Conservation (phyloP, 169 alveolate genomes). For the Cystoisospora suis region DNA sequence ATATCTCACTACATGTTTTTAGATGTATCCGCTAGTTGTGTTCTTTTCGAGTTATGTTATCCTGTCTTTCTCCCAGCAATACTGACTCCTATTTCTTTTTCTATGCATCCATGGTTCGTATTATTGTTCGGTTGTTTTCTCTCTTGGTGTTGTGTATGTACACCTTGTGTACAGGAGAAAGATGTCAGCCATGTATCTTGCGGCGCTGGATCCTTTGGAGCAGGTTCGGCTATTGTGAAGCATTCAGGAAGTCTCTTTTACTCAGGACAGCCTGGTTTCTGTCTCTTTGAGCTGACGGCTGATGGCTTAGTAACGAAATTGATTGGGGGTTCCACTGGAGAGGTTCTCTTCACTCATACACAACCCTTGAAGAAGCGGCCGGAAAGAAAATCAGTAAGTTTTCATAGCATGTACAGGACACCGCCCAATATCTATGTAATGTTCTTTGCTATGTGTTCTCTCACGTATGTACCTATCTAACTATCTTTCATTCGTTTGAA, state of each 20-base stretch:
- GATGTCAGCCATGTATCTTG: constrained; percentile 74
- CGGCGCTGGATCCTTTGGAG: constrained; percentile 82
- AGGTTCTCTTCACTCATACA: constrained; percentile 76
- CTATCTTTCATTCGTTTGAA: no score
- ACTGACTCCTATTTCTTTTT: no score
- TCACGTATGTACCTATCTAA: no score
- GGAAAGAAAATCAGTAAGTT: constrained; percentile 72
- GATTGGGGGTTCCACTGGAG: constrained; percentile 80
- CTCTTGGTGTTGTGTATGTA: background rate
- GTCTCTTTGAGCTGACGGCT: constrained; percentile 80
- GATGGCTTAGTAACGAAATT: constrained; percentile 81
- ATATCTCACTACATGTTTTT: no score
- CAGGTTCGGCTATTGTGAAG: constrained; percentile 71
- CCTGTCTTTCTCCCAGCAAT: no score
- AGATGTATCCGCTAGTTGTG: no score
- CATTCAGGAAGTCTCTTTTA: constrained; percentile 73
- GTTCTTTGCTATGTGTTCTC: no score
- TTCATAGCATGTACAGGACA: no score
- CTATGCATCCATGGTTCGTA: background rate
- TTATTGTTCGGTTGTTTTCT: background rate
- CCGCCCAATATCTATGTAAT: no score
- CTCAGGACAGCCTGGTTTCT: constrained; percentile 82
- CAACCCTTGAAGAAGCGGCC: constrained; percentile 75
- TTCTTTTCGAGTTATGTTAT: no score
- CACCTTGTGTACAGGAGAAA: constrained; percentile 55